Conservation (phyloP, 805 yeast genomes). For the Starmerella scarabaei region DNA sequence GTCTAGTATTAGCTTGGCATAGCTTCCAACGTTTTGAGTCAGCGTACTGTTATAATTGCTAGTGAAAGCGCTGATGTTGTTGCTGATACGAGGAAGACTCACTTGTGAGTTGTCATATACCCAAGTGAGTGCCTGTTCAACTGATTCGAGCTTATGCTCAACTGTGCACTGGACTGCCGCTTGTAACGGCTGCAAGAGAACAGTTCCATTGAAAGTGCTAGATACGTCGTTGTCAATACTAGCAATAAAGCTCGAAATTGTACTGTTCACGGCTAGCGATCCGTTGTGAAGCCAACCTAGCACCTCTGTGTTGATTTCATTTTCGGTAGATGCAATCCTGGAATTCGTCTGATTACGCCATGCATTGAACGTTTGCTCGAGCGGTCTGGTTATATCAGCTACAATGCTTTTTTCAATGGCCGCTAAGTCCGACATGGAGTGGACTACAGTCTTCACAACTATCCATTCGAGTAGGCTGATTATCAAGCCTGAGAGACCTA, state of each 20-base stretch:
- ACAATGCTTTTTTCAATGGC: slow-evolving; percentile 13
- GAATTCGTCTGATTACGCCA: slow-evolving; percentile 51
- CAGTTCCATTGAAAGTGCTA: slow-evolving; percentile 53
- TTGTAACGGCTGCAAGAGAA: slow-evolving; percentile 48
- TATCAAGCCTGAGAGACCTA: slow-evolving; percentile 47
- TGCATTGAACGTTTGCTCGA: slow-evolving; percentile 12
- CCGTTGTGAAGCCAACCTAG: slow-evolving; percentile 54
- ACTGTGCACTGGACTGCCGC: slow-evolving; percentile 68
- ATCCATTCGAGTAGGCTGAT: slow-evolving; percentile 43
- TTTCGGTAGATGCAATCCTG: slow-evolving; percentile 39
- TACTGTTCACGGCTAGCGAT: slow-evolving; percentile 44
- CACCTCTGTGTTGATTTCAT: slow-evolving; percentile 44
- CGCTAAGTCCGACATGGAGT: slow-evolving; percentile 12
- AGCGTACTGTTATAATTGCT: neutral
- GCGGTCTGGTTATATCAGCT: slow-evolving; percentile 9
- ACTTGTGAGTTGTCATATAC: slow-evolving; percentile 49
- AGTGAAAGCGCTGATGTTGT: neutral
- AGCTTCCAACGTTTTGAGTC: neutral
- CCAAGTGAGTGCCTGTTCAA: slow-evolving; percentile 72
- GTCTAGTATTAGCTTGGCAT: neutral
- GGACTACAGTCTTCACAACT: slow-evolving; percentile 21
- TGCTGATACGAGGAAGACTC: slow-evolving; percentile 34
- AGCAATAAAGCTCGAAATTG: slow-evolving; percentile 44
- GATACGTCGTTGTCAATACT: slow-evolving; percentile 48
- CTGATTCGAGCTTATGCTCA: slow-evolving; percentile 51